phyloP scores from a whole-genome alignment of 306 rosid genomes.

The Rosa lucieae region DNA sequence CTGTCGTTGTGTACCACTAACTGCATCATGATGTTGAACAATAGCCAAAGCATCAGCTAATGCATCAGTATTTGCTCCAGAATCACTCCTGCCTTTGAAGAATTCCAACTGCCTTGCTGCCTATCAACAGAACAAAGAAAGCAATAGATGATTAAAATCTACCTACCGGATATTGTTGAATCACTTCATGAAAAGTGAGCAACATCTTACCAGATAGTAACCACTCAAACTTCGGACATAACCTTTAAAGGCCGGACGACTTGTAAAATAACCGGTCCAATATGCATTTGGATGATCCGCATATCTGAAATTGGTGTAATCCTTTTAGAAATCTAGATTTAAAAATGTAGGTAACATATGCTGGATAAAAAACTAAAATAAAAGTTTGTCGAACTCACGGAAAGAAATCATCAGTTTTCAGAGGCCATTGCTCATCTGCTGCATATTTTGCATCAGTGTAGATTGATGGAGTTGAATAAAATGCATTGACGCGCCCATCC shows the following conservation, averaged over 20 bases:
- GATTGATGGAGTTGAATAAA: slow-evolving; percentile 85
- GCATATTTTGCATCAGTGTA: slow-evolving; percentile 88
- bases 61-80: slow-evolving; percentile 62
- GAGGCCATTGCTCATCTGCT: slow-evolving; percentile 74
- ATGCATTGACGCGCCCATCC: slow-evolving; percentile 89
- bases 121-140: slow-evolving; percentile 41
- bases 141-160: slow-evolving; percentile 4
- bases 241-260: slow-evolving; percentile 82
- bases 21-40: slow-evolving; percentile 94
- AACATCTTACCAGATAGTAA: slow-evolving; percentile 69
- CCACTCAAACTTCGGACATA: slow-evolving; percentile 75
- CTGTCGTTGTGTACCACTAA: slow-evolving; percentile 79
- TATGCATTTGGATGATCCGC: slow-evolving; percentile 80
- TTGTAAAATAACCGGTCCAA: slow-evolving; percentile 96
- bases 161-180: neutral
- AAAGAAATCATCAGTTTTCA: slow-evolving; percentile 79
- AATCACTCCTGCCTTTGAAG: slow-evolving; percentile 61
- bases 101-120: slow-evolving; percentile 90
- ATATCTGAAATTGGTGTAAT: slow-evolving; percentile 51
- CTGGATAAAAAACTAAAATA: neutral
- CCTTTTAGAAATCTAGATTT: neutral
- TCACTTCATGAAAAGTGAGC: neutral
- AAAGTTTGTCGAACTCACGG: slow-evolving; percentile 61
- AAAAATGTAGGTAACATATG: neutral
- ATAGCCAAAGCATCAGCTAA: slow-evolving; percentile 83